Percentiles rank a stretch among this genome's conserved stretches.
These are phyloP conservation scores for Monilinia fructigena DNA, from an alignment of 2,329 filamentous ascomycete species.

Conservation along the genomic window DNA sequence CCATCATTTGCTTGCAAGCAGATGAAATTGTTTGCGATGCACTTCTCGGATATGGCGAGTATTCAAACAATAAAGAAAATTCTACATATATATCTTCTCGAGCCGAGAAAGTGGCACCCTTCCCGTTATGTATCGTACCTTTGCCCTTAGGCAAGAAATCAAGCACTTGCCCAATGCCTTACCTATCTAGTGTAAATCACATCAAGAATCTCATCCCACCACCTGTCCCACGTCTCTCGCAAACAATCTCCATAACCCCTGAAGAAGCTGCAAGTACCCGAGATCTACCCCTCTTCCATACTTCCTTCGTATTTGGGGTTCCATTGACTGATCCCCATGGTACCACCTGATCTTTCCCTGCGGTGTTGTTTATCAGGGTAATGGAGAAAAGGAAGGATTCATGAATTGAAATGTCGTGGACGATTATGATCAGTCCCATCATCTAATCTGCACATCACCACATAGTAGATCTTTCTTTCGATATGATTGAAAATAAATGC, in stretches of 20 bases:
- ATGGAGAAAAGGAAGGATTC: conserved; percentile 7
- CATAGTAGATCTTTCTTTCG: background rate
- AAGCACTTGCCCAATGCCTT: background rate
- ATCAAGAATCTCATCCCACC: conserved; percentile 1
- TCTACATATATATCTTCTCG: background rate
- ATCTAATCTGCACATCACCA: background rate
- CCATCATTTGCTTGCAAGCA: background rate
- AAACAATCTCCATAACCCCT: conserved; percentile 17
- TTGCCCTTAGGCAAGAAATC: background rate
- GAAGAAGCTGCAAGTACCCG: conserved; percentile 10
- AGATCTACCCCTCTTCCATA: conserved; percentile 17
- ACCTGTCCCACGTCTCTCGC: conserved; percentile 10
- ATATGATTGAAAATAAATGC: background rate
- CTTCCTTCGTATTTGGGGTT: conserved; percentile 1
- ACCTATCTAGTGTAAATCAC: background rate
- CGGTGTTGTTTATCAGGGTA: conserved; percentile 9
- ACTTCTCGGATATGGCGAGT: conserved; percentile 16
- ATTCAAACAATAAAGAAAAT: background rate
- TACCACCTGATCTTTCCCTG: conserved; percentile 3
- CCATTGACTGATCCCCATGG: background rate
- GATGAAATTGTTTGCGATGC: conserved; percentile 13
- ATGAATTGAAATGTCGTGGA: conserved; percentile 15
- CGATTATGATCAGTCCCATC: background rate
- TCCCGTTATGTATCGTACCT: background rate
- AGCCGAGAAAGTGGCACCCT: background rate